Percentiles rank a stretch among this genome's conserved stretches.
Conservation (phyloP, 805 yeast species). For the Nematodospora valgi region DNA sequence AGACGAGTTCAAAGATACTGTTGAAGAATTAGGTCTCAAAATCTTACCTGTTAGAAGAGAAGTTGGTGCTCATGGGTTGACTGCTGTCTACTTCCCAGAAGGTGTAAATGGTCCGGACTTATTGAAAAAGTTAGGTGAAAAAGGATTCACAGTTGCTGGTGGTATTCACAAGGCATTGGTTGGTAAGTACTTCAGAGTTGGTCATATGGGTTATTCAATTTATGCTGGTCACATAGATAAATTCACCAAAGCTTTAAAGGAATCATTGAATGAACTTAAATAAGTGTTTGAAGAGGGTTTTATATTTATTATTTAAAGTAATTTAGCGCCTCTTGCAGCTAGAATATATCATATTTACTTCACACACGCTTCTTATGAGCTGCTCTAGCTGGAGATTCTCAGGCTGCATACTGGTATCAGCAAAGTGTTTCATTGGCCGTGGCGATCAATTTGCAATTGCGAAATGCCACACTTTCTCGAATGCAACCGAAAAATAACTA, state of each 20-base stretch:
- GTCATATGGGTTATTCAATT: slow-evolving; percentile 90
- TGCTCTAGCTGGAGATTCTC: too few relatives aligned
- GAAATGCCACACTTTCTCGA: not conserved
- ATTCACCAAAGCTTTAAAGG: slow-evolving; percentile 32
- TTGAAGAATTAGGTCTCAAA: slow-evolving; percentile 58
- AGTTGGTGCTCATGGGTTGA: slow-evolving; percentile 82
- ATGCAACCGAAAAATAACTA: not conserved
- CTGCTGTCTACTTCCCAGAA: slow-evolving; percentile 82
- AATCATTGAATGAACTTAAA: slow-evolving; percentile 23
- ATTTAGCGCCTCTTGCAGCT: too few relatives aligned
- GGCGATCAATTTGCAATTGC: too few relatives aligned
- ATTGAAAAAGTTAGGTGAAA: slow-evolving; percentile 51
- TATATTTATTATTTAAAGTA: too few relatives aligned
- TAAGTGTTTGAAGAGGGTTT: too few relatives aligned
- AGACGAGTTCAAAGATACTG: slow-evolving; percentile 56
- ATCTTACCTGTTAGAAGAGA: slow-evolving; percentile 57
- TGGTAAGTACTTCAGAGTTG: slow-evolving; percentile 84
- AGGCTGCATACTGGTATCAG: too few relatives aligned
- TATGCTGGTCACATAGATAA: slow-evolving; percentile 39
- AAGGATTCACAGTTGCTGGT: slow-evolving; percentile 80
- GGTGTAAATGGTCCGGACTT: slow-evolving; percentile 67
- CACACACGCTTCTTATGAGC: too few relatives aligned
- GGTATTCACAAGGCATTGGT: slow-evolving; percentile 83
- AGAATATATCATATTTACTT: too few relatives aligned
- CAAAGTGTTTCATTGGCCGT: too few relatives aligned